These are phyloP conservation scores for Mycena pura DNA, from an alignment of 768 basidiomycete species.

Conservation along the genomic window DNA sequence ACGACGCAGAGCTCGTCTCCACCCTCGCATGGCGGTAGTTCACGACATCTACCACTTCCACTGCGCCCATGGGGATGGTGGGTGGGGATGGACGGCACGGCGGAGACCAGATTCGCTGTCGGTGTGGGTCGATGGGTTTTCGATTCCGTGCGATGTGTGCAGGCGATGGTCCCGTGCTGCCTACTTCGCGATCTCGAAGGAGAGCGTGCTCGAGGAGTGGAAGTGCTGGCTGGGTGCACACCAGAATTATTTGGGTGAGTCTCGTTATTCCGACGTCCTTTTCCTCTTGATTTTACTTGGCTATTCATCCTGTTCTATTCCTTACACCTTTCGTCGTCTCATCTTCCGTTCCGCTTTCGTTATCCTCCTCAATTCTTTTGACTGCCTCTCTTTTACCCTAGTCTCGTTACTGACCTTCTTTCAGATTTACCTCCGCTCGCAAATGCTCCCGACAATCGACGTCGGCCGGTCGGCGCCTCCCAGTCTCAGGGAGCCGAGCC, in stretches of 20 bases:
- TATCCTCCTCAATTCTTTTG: too few species aligned
- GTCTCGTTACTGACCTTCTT: too few species aligned
- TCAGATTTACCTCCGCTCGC: slow-evolving; percentile 41
- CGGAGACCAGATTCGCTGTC: slow-evolving; percentile 67
- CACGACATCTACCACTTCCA: not conserved
- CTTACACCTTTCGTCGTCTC: not conserved
- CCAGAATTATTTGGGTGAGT: slow-evolving; percentile 13
- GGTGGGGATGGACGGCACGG: not conserved
- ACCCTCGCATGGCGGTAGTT: not conserved
- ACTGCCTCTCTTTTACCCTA: too few species aligned
- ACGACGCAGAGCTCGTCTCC: not conserved
- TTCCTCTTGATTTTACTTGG: not conserved
- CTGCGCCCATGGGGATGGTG: too few species aligned
- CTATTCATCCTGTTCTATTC: not conserved
- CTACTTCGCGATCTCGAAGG: slow-evolving; percentile 71
- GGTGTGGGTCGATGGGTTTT: slow-evolving; percentile 83
- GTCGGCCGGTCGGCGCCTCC: slow-evolving; percentile 30
- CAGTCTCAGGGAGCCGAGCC: slow-evolving; percentile 33
- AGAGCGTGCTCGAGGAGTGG: slow-evolving; percentile 75
- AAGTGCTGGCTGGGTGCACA: slow-evolving; percentile 75
- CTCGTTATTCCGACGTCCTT: not conserved
- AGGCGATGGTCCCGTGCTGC: slow-evolving; percentile 84
- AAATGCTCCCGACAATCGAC: not conserved
- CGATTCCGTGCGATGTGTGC: slow-evolving; percentile 85
- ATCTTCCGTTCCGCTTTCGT: slow-evolving; percentile 22